These are phyloP conservation scores for Triglochin maritima DNA, from an alignment of 106 monocot genomes.

Conservation along the genomic window DNA sequence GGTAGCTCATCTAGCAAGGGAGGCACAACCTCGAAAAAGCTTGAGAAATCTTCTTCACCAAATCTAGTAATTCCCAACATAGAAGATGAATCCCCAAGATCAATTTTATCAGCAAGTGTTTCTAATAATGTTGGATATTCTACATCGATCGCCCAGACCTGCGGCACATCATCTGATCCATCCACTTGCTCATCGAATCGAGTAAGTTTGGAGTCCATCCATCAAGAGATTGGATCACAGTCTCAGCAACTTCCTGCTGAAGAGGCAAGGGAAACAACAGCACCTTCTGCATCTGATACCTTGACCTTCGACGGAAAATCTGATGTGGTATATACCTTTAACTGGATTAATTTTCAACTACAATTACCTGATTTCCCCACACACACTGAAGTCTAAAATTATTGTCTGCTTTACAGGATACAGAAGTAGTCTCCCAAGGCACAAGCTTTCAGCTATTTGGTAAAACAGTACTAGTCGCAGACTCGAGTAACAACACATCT, in stretches of 20 bases:
- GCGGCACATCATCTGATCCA: conserved; percentile 25
- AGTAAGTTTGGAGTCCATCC: conserved; percentile 1
- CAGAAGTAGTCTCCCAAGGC: conserved; percentile 3
- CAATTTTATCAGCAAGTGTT: conserved; percentile 41
- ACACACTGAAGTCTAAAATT: neutral
- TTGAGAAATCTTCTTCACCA: conserved; percentile 7
- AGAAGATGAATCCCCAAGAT: conserved; percentile 46
- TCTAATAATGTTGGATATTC: conserved; percentile 28
- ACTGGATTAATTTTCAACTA: neutral
- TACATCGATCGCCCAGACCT: conserved; percentile 7
- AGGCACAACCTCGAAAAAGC: conserved; percentile 4
- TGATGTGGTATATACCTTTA: conserved; percentile 21
- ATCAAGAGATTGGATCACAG: conserved; percentile 20
- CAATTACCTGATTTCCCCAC: neutral
- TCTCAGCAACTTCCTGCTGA: conserved; percentile 6
- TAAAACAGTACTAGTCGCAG: conserved; percentile 25
- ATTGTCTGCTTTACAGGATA: conserved; percentile 16
- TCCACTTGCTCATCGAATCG: conserved; percentile 16
- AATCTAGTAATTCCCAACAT: conserved; percentile 15
- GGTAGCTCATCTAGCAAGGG: conserved; percentile 4
- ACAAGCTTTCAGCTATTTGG: conserved; percentile 55
- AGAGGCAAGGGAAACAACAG: neutral
- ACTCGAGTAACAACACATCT: neutral
- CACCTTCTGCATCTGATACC: neutral
- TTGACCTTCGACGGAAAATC: conserved; percentile 4